These are phyloP conservation scores for Fusarium hainanense DNA, from an alignment of 2,329 filamentous ascomycete genomes.

Conservation along the genomic window DNA sequence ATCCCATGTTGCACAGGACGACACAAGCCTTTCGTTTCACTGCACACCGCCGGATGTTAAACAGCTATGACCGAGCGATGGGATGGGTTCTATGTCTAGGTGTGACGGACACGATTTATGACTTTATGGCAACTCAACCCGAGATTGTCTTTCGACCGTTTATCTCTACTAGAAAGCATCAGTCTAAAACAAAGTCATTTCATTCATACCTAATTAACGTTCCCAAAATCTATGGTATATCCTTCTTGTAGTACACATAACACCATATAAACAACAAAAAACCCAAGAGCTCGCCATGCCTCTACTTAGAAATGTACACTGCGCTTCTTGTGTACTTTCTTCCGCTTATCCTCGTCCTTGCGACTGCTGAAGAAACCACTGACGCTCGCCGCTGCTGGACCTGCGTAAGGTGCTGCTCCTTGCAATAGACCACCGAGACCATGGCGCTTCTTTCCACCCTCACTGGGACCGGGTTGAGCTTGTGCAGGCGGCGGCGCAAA, in stretches of 20 bases:
- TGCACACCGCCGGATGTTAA: not conserved
- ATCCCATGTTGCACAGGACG: not conserved
- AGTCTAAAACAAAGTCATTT: not conserved
- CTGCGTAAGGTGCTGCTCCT: constrained; percentile 49
- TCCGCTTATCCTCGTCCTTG: constrained; percentile 54
- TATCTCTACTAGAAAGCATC: not conserved
- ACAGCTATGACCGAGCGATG: not conserved
- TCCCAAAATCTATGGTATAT: constrained; percentile 43
- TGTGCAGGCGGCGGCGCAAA: constrained; percentile 42
- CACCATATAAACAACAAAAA: constrained; percentile 11
- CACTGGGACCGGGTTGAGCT: constrained; percentile 29
- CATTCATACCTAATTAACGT: constrained; percentile 10
- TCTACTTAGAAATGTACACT: constrained; percentile 57
- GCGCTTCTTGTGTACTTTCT: constrained; percentile 61
- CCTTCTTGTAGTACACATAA: constrained; percentile 28
- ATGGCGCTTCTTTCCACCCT: constrained; percentile 42
- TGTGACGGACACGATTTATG: not conserved
- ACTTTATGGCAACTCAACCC: not conserved
- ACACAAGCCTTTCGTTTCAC: not conserved
- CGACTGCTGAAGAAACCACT: constrained; percentile 57
- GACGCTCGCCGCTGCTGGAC: constrained; percentile 57
- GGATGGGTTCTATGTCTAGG: not conserved
- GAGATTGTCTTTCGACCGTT: not conserved
- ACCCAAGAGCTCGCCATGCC: not conserved
- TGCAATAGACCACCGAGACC: constrained; percentile 48